Conservation (phyloP, 2,329 filamentous ascomycete genomes). For the Cladosporium sp. region DNA sequence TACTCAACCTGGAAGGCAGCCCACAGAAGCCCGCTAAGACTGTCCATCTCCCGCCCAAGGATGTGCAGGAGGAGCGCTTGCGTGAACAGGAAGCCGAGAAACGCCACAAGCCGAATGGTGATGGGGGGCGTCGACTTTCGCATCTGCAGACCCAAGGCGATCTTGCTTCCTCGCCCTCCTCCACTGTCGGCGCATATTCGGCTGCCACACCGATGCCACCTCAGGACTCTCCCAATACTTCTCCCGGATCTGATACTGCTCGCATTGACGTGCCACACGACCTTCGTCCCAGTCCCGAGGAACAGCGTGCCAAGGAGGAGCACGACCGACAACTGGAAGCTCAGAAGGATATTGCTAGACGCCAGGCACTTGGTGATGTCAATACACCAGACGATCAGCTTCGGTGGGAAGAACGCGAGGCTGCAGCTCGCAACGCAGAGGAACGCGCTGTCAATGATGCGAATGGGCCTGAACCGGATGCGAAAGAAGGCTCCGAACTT, state of each 20-base stretch:
- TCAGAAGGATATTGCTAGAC: conserved; percentile 41
- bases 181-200: conserved; percentile 63
- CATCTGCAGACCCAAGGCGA: conserved; percentile 25
- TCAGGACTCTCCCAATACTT: conserved; percentile 35
- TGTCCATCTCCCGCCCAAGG: conserved; percentile 45
- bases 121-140: conserved; percentile 28
- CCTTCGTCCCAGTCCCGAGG: conserved; percentile 31
- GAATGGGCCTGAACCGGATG: conserved; percentile 23
- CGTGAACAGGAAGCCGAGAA: conserved; percentile 36
- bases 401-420: conserved; percentile 42
- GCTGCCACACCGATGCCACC: conserved; percentile 65
- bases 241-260: conserved; percentile 26
- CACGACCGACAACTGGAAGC: conserved; percentile 48
- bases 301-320: conserved; percentile 45
- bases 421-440: conserved; percentile 27
- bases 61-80: conserved; percentile 44
- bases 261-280: conserved; percentile 26
- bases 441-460: conserved; percentile 38
- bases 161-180: conserved; percentile 48
- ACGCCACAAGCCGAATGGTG: conserved; percentile 32
- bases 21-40: conserved; percentile 29
- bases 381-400: conserved; percentile 55
- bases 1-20: conserved; percentile 20
- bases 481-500: conserved; percentile 13
- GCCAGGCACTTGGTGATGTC: conserved; percentile 36